Evolutionary conservation across 2,329 filamentous ascomycete genomes (phyloP), one percentile per base, ranked within the genome.

Genomic region (Curvularia verruculosa): DNA sequence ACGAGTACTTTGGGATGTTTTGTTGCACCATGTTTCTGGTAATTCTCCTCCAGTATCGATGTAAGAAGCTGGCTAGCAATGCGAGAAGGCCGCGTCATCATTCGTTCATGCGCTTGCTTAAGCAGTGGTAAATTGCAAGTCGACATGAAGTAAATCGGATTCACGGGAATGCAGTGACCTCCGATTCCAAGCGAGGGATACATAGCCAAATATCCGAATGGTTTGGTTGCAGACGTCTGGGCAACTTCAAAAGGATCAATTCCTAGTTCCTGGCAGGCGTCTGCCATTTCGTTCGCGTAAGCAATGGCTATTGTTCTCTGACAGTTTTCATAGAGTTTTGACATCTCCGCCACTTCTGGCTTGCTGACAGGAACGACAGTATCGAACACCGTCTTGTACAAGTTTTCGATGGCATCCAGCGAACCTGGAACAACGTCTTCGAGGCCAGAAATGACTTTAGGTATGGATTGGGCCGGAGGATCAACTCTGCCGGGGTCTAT

Each of bases 291-390:
- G 61, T 85, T 85, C 54, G 79, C 82, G 54, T 82, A 85, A 0
- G 83, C 82, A 31, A 84, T 83, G 63, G 78, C 78, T 12, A 85
- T 73, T 80, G 84, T 84, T 1, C 83, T 77, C 65, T 85, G 82
- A 64, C 83, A 85, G 65, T 85, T 85, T 58, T 85, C 83, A 64
- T 84, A 85, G 12, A 85, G 72, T 70, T 85, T 85, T 59, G 79
- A 82, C 81, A 85, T 84, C 68, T 85, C 83, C 1, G 83, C 83
- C 1, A 84, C 82, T 63, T 85, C 83, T 1, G 83, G 82, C 28
- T 70, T 72, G 10, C 81, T 82, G 28, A 85, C 82, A 0, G 79
- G 76, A 6, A 84, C 75, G 5, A 85, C 73, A 0, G 70, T 67
- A 48, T 83, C 74, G 59, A 84, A 85, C 1, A 79, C 80, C n/a